Evolutionary conservation across 768 basidiomycete genomes (phyloP).

Genomic region (Epithele typhae): DNA sequence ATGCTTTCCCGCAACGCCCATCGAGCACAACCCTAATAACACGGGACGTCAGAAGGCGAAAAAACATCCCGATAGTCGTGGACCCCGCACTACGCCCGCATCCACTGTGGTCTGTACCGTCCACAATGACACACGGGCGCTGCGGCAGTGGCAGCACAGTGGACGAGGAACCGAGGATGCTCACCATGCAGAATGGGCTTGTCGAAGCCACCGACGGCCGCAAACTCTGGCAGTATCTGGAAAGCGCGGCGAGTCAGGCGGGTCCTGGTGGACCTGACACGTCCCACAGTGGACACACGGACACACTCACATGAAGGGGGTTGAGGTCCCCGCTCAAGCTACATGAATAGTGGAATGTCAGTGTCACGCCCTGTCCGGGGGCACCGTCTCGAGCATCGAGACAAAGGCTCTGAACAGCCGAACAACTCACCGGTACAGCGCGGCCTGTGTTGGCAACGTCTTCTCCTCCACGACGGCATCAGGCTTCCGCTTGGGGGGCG

Average conservation of each 20-base stretch:
- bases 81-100: too few relatives aligned
- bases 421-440: conserved; percentile 72
- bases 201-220: conserved; percentile 92
- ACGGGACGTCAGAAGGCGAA: background rate
- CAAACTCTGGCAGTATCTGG: conserved; percentile 86
- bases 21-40: conserved; percentile 68
- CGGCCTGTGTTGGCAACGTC: conserved; percentile 79
- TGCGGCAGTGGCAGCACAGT: background rate
- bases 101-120: background rate
- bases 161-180: conserved; percentile 2
- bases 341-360: background rate
- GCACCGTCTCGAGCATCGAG: background rate
- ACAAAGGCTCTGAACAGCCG: background rate
- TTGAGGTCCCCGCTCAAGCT: conserved; percentile 91
- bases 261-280: background rate
- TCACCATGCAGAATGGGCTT: conserved; percentile 78
- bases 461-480: conserved; percentile 88
- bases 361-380: background rate
- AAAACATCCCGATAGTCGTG: too few relatives aligned
- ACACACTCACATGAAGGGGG: conserved; percentile 70
- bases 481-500: conserved; percentile 75
- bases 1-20: conserved; percentile 93
- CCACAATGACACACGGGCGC: background rate
- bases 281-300: background rate
- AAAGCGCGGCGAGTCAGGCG: background rate